Evolutionary conservation across 352 stramenopile genomes (phyloP).

Genomic region (Phytophthora melonis): DNA sequence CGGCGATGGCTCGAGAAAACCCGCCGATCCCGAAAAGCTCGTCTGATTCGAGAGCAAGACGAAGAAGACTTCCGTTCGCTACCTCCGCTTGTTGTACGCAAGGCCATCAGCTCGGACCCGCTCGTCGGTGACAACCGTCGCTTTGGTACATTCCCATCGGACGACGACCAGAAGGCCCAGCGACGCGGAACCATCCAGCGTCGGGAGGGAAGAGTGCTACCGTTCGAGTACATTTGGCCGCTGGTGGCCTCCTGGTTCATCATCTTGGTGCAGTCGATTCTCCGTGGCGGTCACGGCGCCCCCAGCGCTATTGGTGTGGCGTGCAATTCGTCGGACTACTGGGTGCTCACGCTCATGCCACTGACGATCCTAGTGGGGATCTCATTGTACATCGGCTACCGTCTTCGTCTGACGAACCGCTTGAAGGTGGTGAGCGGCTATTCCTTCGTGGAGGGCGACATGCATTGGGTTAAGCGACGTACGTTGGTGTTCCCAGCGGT

Average conservation of each 20-base stretch:
- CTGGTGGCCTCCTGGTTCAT: background rate
- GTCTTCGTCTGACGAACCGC: constrained; percentile 7
- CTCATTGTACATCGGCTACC: constrained; percentile 7
- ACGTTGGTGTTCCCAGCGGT: background rate
- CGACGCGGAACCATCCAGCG: background rate
- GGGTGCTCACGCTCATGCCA: constrained; percentile 8
- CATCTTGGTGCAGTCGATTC: background rate
- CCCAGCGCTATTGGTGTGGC: background rate
- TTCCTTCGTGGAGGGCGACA: constrained; percentile 4
- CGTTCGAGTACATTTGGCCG: constrained; percentile 5
- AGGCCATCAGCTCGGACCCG: background rate
- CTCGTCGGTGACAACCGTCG: background rate
- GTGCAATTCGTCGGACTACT: background rate
- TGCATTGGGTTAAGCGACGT: constrained; percentile 4
- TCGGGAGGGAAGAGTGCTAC: background rate
- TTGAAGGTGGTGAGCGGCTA: constrained; percentile 7
- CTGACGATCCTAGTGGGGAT: background rate
- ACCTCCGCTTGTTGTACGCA: background rate
- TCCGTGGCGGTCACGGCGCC: background rate
- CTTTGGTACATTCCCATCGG: background rate
- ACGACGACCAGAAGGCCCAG: background rate
- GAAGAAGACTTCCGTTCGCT: background rate
- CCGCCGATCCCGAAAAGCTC: background rate
- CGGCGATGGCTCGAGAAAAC: background rate
- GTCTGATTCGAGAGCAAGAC: constrained; percentile 1